Evolutionary conservation across 2,329 filamentous ascomycete genomes (phyloP), one percentile per base, ranked within the genome.

Genomic region (Bipolaris gigantea): DNA sequence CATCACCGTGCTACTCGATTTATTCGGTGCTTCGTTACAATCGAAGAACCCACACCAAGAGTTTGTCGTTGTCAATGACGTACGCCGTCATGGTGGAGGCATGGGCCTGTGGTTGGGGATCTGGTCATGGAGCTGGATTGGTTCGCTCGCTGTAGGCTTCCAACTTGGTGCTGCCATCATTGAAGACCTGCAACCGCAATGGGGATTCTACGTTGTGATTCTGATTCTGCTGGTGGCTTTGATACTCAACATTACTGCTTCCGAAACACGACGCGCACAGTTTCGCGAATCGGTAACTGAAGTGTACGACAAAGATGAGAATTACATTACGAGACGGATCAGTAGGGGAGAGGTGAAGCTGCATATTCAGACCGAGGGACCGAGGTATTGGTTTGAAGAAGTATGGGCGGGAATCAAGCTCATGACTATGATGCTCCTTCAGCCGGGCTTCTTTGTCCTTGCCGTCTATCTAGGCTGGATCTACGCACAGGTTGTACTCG

Each of bases 401-500:
- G 81, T 90, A 19, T 85, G 85, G 72, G 88, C 89, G 40, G 89
- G 89, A 9, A 65, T 89, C 18, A 77, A 84, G 16, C 78, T 93
- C 40, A 86, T 83, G 43, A 70, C 83, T 18, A 84, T 86, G 64
- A 92, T 92, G 89, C 77, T 90, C 46, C 82, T 81, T 34, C 89
- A 92, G 67, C 83, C 87, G 3, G 89, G 89, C 0, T 92, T 92
- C 69, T 73, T 85, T n/a, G 74, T 90, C 27, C 78, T 92, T 66
- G 82, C 87, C 1, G 56, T 89, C n/a, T 92, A 92, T 71, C 78
- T 86, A 13, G 86, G 83, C 6, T 92, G 89, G 89, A 89, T 91
- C 41, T 90, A 92, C 70, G 87, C 87, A 2, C 87, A 92, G 65
- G 81, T 90, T 2, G 87, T 90, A 5, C 77, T 92, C 50, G 80